Base-by-base conservation (phyloP, 495 filamentous ascomycete species). In the Penicillium fimorum region DNA sequence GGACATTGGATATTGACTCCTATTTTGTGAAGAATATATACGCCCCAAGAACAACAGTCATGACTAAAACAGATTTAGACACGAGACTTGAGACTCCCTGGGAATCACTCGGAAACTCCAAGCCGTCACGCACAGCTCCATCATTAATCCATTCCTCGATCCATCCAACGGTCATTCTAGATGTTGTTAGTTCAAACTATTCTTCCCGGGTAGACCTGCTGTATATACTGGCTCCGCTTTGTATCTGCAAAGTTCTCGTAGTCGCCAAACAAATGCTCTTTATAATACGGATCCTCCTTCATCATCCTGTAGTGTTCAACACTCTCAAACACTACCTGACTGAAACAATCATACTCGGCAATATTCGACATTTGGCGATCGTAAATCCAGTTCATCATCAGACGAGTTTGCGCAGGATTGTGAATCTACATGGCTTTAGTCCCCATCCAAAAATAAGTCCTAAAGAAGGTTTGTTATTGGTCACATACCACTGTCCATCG, bases 191-290 rank as follows among this genome's bases (percentile, higher is more conserved):
- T 30, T 30, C 29, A 2, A 30, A 30, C 7, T 30, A 30, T 30
- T 30, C 29, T 30, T 30, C 29, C 10, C 29, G 29, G 29, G 29
- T 30, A 30, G 29, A 30, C 29, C 29, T 30, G 29, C 29, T 30
- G 29, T 30, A 30, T 30, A 30, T 30, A 30, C 29, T 30, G 29
- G 29, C 29, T 30, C 29, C 29, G 4, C 29, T 9, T 70, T 42
- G 70, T 76, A 67, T 78, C 77, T 17, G 77, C 77, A 67, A 79
- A 79, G 15, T 72, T 74, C 55, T 73, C 72, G 60, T 79, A 76
- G 54, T 80, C 77, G 22, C 59, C 58, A 11, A 66, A 47, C 9
- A 77, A 42, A 50, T 72, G 55, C 61, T 79, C 66, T 59, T 74
- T 70, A 50, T 61, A 74, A 25, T 57, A 69, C 10, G 71, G 67